A percentile compares a stretch with the other conserved stretches of the same genome.
Conservation (phyloP, 23 red algal species). For the Gracilaria gracilis region DNA sequence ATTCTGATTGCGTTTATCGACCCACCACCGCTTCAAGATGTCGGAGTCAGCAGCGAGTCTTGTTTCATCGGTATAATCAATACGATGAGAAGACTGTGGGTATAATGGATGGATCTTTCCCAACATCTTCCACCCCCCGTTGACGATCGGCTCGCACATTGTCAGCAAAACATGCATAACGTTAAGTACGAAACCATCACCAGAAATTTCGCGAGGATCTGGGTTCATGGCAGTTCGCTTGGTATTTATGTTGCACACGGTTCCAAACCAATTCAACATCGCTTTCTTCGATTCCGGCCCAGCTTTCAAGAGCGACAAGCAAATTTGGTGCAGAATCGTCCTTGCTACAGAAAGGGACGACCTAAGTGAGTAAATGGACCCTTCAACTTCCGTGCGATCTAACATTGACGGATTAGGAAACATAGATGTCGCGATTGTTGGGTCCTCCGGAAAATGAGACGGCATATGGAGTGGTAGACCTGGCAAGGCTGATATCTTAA, state of each 20-base stretch:
- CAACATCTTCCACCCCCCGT: slow-evolving; percentile 89
- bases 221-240: slow-evolving; percentile 78
- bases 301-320: slow-evolving; percentile 77
- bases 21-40: slow-evolving; percentile 80
- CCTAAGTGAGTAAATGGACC: slow-evolving; percentile 74
- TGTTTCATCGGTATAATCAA: slow-evolving; percentile 89
- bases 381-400: slow-evolving; percentile 49
- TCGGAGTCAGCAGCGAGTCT: slow-evolving; percentile 85
- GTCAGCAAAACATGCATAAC: slow-evolving; percentile 88
- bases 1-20: slow-evolving; percentile 82
- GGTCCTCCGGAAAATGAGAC: slow-evolving; percentile 73
- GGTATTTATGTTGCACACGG: slow-evolving; percentile 68
- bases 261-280: slow-evolving; percentile 85
- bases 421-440: slow-evolving; percentile 62
- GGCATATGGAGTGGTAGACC: slow-evolving; percentile 59
- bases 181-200: slow-evolving; percentile 95
- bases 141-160: slow-evolving; percentile 80
- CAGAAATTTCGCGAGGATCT: slow-evolving; percentile 60
- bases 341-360: slow-evolving; percentile 77
- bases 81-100: slow-evolving; percentile 73
- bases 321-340: slow-evolving; percentile 70
- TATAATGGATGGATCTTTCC: slow-evolving; percentile 81
- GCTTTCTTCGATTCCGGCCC: slow-evolving; percentile 72
- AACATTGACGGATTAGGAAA: slow-evolving; percentile 79
- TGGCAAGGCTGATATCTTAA: slow-evolving; percentile 81